Base-by-base conservation (phyloP, 768 basidiomycete genomes). In the Lactarius sanguifluus region DNA sequence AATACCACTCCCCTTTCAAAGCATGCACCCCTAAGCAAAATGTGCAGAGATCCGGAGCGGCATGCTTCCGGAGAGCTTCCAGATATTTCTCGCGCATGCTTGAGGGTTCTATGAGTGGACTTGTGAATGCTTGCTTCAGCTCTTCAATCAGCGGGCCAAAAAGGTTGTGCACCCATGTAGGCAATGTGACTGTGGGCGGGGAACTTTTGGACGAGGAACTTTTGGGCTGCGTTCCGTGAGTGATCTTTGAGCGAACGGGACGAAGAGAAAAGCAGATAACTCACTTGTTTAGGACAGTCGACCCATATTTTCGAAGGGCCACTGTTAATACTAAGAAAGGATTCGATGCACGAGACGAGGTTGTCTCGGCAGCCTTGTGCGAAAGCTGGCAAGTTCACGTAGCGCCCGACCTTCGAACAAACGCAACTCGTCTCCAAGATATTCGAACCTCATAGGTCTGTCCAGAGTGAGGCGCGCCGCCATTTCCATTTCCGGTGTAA, bases 321-420 rank as follows among this genome's bases (percentile, higher is more conserved):
- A 20, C 10, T 12, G 16, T 34, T 12, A 20, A 23, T 10, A 34
- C 34, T 18, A 12, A 57, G 56, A 25, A 57, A 57, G 0, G 56
- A 30, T 34, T 36, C 9, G n/a, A 57, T 13, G 56, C 56, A 36
- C 10, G 56, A 57, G 16, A 57, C 18, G 56, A 57, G 56, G 13
- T 30, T 36, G 32, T 57, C 28, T 20, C 56, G 56, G 34, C 56
- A 34, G 4, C 30, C 30, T 12, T 20, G n/a, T n/a, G 32, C 56
- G 56, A 7, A 57, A 36, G 18, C 12, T 9, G n/a, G 56, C 30
- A 7, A 57, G 56, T 20, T 57, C 56, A 32, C n/a, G 32, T 8
- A 57, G 56, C 9, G 56, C 56, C 56, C 18, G 4, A 12, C 56
- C 56, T 56, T 62, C 61, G 18, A 62, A 54, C 2, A 40, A 15